Conservation (phyloP, 129 eudicot species). For the Gnaphalium uliginosum region DNA sequence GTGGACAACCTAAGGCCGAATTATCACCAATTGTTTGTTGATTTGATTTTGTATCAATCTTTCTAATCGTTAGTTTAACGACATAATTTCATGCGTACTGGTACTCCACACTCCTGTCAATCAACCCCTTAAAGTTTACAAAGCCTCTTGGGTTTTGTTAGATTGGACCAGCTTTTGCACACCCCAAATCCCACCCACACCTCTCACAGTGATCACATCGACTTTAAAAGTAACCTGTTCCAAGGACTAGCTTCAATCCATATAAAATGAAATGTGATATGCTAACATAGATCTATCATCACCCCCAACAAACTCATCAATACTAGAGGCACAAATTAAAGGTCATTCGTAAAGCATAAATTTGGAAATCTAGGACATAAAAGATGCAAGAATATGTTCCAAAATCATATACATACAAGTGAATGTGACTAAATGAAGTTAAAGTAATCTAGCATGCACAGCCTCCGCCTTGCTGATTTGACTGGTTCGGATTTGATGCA, state of each 20-base stretch:
- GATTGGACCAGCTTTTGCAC: no score
- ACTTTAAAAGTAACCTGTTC: no score
- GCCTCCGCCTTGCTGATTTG: conserved; percentile 80
- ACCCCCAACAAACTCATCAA: conserved; percentile 9
- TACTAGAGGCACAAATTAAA: conserved; percentile 18
- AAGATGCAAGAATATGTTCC: conserved; percentile 13
- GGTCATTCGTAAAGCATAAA: background rate
- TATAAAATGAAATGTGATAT: background rate
- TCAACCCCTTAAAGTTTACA: no score
- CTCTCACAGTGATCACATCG: no score
- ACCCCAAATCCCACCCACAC: no score
- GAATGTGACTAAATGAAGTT: conserved; percentile 7
- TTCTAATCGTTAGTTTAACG: background rate
- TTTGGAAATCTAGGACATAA: background rate
- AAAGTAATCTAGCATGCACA: conserved; percentile 56
- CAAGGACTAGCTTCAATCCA: no score
- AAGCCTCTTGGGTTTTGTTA: no score
- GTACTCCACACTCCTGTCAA: background rate
- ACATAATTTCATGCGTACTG: background rate
- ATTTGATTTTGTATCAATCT: background rate
- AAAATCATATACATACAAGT: conserved; percentile 30
- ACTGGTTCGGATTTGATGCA: conserved; percentile 40
- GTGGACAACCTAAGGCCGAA: background rate
- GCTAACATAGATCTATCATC: background rate
- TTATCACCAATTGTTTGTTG: no score